Evolutionary conservation across 257 asterid species (phyloP).

Genomic region (Solanum pinnatisectum): DNA sequence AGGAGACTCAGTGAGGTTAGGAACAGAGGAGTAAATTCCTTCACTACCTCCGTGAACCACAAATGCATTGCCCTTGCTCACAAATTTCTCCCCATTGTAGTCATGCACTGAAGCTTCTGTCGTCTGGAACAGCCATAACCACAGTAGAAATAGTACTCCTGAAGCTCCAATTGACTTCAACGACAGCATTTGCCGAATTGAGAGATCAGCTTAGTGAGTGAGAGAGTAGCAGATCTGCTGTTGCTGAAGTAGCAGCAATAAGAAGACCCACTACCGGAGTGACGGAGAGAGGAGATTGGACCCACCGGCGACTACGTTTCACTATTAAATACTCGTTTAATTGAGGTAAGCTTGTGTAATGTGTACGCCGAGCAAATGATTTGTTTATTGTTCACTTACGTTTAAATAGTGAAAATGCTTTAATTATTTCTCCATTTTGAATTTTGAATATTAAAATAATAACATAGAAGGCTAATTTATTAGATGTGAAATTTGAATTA

Average conservation of each 20-base stretch:
- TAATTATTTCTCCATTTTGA: too few relatives aligned
- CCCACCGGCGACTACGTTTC: neutral
- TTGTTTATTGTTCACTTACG: neutral
- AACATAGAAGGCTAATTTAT: too few relatives aligned
- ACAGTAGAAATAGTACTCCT: neutral
- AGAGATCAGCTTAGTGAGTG: conserved; percentile 10
- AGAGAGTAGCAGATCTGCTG: neutral
- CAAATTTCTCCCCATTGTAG: conserved; percentile 47
- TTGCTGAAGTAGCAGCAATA: neutral
- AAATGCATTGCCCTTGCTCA: conserved; percentile 75
- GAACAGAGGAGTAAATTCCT: conserved; percentile 75
- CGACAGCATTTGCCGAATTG: neutral
- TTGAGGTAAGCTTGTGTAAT: neutral
- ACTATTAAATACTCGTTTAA: neutral
- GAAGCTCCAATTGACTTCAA: conserved; percentile 1
- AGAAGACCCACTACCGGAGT: neutral
- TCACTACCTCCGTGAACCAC: conserved; percentile 94
- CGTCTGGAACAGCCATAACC: conserved; percentile 8
- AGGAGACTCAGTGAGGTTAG: conserved; percentile 43
- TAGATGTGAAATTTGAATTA: too few relatives aligned
- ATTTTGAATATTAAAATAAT: too few relatives aligned
- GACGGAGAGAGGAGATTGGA: neutral
- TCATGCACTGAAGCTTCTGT: conserved; percentile 74
- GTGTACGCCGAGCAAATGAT: neutral
- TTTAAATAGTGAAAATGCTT: neutral